A percentile compares a stretch with the other conserved stretches of the same genome.
These are phyloP conservation scores for Coffea canephora DNA, from an alignment of 257 asterid genomes.

Conservation along the genomic window DNA sequence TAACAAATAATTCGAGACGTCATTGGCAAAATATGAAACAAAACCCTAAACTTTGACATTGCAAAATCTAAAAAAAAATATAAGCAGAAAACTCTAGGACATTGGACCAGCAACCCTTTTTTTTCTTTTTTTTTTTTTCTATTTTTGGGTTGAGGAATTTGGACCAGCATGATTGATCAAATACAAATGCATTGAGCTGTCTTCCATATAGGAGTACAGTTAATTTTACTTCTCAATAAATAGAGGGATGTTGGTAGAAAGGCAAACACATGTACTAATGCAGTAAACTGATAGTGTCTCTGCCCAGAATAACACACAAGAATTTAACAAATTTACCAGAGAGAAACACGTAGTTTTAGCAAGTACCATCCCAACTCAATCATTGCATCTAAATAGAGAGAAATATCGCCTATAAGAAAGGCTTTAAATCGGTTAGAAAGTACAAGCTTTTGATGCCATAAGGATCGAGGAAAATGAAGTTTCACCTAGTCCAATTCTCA, in stretches of 20 bases:
- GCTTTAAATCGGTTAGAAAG: background rate
- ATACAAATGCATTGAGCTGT: background rate
- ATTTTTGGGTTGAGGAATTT: background rate
- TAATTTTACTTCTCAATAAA: background rate
- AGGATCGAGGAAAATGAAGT: background rate
- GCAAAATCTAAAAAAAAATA: background rate
- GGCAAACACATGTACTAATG: too few relatives aligned
- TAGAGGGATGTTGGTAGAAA: too few relatives aligned
- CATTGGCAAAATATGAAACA: too few relatives aligned
- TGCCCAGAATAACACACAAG: too few relatives aligned
- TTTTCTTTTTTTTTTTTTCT: background rate
- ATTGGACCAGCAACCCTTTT: background rate
- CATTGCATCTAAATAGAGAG: background rate
- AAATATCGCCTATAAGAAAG: background rate
- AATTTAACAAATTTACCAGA: too few relatives aligned
- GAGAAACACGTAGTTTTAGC: too few relatives aligned
- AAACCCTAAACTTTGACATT: background rate
- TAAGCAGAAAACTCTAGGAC: background rate
- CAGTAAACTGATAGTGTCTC: too few relatives aligned
- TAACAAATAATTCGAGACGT: too few relatives aligned
- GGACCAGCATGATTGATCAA: background rate
- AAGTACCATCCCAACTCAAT: background rate
- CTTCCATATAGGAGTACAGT: background rate
- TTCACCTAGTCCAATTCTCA: background rate
- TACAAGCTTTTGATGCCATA: background rate